phyloP scores from a whole-genome alignment of 2,329 filamentous ascomycete genomes.

The Nothophoma quercina region DNA sequence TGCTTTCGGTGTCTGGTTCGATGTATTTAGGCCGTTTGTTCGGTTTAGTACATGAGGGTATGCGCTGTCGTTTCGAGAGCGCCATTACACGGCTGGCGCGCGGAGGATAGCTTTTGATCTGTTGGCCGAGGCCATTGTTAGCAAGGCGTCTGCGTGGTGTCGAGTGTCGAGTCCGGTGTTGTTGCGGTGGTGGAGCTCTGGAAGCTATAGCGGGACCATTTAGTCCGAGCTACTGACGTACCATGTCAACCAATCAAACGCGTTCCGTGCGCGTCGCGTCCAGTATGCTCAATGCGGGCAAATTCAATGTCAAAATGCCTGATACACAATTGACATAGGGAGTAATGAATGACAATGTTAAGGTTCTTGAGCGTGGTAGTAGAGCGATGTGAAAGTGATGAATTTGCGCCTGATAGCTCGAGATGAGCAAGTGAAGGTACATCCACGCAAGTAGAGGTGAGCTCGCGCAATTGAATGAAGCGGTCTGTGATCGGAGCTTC shows the following conservation, averaged over 20 bases:
- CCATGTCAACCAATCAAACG: constrained; percentile 19
- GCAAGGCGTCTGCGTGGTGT: constrained; percentile 2
- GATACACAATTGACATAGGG: no score
- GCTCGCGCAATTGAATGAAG: no score
- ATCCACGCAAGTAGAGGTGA: no score
- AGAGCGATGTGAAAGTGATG: no score
- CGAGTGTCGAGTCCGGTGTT: constrained; percentile 2
- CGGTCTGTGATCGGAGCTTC: no score
- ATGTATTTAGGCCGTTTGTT: constrained; percentile 29
- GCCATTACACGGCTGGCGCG: constrained; percentile 39
- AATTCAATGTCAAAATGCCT: no score
- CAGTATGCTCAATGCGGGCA: background rate
- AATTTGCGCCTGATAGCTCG: no score
- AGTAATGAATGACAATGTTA: no score
- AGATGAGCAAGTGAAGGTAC: no score
- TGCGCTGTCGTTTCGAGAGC: constrained; percentile 33
- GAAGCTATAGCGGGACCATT: constrained; percentile 9
- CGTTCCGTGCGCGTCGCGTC: constrained; percentile 10
- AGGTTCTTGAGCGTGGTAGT: no score
- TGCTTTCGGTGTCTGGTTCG: constrained; percentile 16
- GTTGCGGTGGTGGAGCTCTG: constrained; percentile 1
- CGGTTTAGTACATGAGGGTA: constrained; percentile 15
- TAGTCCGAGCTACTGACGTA: constrained; percentile 16
- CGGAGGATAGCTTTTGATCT: constrained; percentile 6
- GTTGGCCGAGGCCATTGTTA: constrained; percentile 31